A percentile compares a stretch with the other conserved stretches of the same genome.
Evolutionary conservation across 805 yeast genomes (phyloP).

Genomic region (Barnettozyma salicaria): DNA sequence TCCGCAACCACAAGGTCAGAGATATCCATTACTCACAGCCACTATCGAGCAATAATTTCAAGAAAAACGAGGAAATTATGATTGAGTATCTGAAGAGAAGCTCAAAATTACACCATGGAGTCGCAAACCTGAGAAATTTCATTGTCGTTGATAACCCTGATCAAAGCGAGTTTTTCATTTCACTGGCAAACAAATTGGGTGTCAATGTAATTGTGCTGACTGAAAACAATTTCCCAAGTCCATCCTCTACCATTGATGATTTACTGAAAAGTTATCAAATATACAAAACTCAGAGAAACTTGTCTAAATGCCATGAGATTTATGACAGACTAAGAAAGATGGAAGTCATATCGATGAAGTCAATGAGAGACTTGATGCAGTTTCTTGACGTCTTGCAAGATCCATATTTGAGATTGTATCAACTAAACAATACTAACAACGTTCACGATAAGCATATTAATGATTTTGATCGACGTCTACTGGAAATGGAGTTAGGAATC

Average conservation of each 20-base stretch:
- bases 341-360: constrained; percentile 10
- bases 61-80: constrained; percentile 8
- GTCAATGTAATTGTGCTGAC: constrained; percentile 19
- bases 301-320: constrained; percentile 11
- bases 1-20: constrained; percentile 11
- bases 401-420: constrained; percentile 10
- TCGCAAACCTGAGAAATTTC: constrained; percentile 14
- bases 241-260: constrained; percentile 18
- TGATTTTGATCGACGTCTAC: constrained; percentile 13
- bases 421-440: constrained; percentile 5
- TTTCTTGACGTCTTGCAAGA: constrained; percentile 10
- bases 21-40: constrained; percentile 15
- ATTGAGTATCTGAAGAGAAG: constrained; percentile 13
- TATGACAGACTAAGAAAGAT: constrained; percentile 2
- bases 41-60: constrained; percentile 7
- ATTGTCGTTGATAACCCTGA: constrained; percentile 20
- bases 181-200: constrained; percentile 16
- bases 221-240: constrained; percentile 10
- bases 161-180: constrained; percentile 19
- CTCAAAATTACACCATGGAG: constrained; percentile 6
- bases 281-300: constrained; percentile 10
- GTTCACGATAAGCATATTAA: background rate
- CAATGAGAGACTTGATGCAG: constrained; percentile 9
- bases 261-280: constrained; percentile 10
- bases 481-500: constrained; percentile 20